Evolutionary conservation across 1,139 yeast genomes (phyloP), one percentile per base, ranked within the genome.

Genomic region (Candida labiduridarum): DNA sequence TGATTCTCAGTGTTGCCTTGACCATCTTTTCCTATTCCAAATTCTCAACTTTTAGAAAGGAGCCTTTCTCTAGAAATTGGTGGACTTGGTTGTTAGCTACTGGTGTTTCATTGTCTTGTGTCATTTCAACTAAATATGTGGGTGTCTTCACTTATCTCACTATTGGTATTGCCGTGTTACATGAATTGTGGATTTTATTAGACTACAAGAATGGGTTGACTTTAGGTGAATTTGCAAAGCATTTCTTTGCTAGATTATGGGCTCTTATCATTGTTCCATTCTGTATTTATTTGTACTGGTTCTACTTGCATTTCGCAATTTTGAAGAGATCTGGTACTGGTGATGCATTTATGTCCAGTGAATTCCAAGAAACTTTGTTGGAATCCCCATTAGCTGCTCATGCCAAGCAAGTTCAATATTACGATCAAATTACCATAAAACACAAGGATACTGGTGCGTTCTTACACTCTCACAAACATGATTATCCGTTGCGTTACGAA

Each of bases 301-400:
- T 95, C 73, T 90, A 85, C 70, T 79, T 92, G 51, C 99, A 95
- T 69, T 94, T 95, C 68, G 79, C 84, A 38, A 78, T 94, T 42
- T 81, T 95, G 60, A 80, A 71, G 54, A 85, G 82, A 59, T 91
- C 98, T 1, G 99, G 99, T 33, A 95, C 98, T 6, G 99, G 99
- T 53, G 98, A 95, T 68, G 76, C 78, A 5, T 92, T 92, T 68
- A 95, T 95, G 99, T 82, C 95, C 15, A 77, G 94, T 3, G 95
- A 87, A 52, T 95, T 95, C 77, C 98, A 94, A 70, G 96, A 90
- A 64, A 86, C 97, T 14, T 78, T 94, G 50, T 83, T 83, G 27
- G 99, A 92, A 63, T 89, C 95, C 41, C 85, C 89, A 16, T 66
- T 89, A 62, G 89, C 95, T 2, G 80, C 72, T 60, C 82, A 82